Percentiles rank a stretch among this genome's conserved stretches.
Evolutionary conservation across 768 basidiomycete genomes (phyloP).

Genomic region (Suillus lakei): DNA sequence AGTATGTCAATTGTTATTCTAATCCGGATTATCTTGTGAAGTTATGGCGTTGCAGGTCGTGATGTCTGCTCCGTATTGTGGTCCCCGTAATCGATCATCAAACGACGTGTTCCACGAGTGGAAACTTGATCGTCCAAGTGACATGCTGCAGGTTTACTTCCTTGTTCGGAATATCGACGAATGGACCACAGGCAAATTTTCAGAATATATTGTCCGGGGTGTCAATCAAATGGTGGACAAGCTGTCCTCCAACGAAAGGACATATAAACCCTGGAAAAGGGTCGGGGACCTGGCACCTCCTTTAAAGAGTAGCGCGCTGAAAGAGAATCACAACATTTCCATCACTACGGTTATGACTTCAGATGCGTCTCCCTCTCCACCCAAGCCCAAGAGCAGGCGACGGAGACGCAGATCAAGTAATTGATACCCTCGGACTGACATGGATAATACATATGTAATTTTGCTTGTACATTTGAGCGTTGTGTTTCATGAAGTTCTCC

Average conservation of each 20-base stretch:
- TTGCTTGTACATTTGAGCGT: slow-evolving; percentile 15
- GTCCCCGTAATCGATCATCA: slow-evolving; percentile 18
- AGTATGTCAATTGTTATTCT: slow-evolving; percentile 33
- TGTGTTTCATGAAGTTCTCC: slow-evolving; percentile 5
- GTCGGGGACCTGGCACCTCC: slow-evolving; percentile 36
- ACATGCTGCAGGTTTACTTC: slow-evolving; percentile 55
- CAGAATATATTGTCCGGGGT: slow-evolving; percentile 43
- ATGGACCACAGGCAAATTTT: slow-evolving; percentile 54
- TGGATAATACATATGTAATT: neutral
- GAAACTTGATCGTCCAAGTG: slow-evolving; percentile 47
- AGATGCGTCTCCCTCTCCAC: slow-evolving; percentile 26
- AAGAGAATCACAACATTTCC: slow-evolving; percentile 42
- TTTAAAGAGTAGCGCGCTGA: slow-evolving; percentile 26
- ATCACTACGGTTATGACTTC: slow-evolving; percentile 30
- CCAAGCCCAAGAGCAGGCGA: slow-evolving; percentile 34
- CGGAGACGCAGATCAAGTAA: slow-evolving; percentile 35
- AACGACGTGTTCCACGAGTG: slow-evolving; percentile 50
- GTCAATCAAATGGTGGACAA: slow-evolving; percentile 40
- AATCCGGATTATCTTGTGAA: slow-evolving; percentile 2
- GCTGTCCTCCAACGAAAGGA: slow-evolving; percentile 35
- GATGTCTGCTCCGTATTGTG: slow-evolving; percentile 53
- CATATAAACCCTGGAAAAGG: slow-evolving; percentile 55
- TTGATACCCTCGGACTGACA: slow-evolving; percentile 4
- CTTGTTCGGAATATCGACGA: slow-evolving; percentile 56
- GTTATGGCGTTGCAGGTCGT: slow-evolving; percentile 40